phyloP scores from a whole-genome alignment of 495 filamentous ascomycete genomes.

The Pseudevernia furfuracea region DNA sequence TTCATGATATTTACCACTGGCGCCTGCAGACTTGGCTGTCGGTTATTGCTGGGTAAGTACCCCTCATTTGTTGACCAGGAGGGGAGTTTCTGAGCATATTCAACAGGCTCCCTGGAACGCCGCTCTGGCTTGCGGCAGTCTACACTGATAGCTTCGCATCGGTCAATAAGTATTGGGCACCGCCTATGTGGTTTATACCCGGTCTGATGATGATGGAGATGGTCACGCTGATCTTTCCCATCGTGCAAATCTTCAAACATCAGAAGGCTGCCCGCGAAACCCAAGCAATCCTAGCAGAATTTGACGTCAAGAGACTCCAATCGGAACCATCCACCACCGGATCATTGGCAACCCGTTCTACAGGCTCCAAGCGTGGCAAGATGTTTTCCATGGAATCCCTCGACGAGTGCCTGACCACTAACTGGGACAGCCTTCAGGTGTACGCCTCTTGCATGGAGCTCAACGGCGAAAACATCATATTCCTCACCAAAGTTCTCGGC shows the following conservation, averaged over 20 bases:
- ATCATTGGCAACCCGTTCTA: slow-evolving; percentile 30
- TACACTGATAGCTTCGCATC: slow-evolving; percentile 51
- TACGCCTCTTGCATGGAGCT: slow-evolving; percentile 58
- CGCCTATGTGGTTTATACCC: slow-evolving; percentile 52
- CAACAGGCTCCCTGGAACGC: slow-evolving; percentile 52
- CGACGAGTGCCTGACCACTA: slow-evolving; percentile 48
- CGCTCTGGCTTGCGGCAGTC: slow-evolving; percentile 55
- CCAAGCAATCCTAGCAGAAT: slow-evolving; percentile 35
- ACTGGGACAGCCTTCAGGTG: slow-evolving; percentile 42
- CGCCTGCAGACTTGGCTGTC: slow-evolving; percentile 56
- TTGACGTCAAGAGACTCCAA: slow-evolving; percentile 30
- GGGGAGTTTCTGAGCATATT: background rate
- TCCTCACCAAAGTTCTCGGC: slow-evolving; percentile 49
- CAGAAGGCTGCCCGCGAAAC: slow-evolving; percentile 17
- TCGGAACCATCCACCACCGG: slow-evolving; percentile 17
- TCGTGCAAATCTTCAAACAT: slow-evolving; percentile 43
- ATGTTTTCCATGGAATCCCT: slow-evolving; percentile 53
- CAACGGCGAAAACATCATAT: slow-evolving; percentile 61
- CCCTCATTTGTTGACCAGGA: background rate
- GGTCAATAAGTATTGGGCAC: slow-evolving; percentile 47
- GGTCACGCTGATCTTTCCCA: slow-evolving; percentile 48
- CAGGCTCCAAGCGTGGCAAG: slow-evolving; percentile 27
- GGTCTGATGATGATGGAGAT: slow-evolving; percentile 48
- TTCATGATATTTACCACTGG: slow-evolving; percentile 62
- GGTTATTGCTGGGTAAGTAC: slow-evolving; percentile 45